Evolutionary conservation across 805 yeast species (phyloP).

Genomic region (Candida quercuum): DNA sequence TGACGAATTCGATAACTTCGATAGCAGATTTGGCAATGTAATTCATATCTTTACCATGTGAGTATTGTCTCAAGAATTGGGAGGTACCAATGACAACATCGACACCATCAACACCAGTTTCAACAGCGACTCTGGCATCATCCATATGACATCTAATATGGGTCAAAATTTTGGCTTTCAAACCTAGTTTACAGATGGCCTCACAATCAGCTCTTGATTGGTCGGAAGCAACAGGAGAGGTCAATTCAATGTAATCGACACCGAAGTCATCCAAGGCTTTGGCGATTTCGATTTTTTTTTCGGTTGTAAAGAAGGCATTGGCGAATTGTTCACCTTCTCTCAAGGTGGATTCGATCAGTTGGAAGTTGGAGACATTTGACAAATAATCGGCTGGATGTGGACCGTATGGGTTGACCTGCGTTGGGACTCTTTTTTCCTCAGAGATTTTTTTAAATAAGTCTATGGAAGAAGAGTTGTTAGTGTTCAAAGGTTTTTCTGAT

Average conservation of each 20-base stretch:
- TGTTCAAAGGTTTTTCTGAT: neutral
- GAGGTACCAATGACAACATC: conserved; percentile 98
- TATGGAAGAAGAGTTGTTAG: conserved; percentile 7
- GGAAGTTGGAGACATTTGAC: conserved; percentile 84
- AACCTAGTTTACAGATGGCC: conserved; percentile 95
- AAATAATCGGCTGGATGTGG: conserved; percentile 91
- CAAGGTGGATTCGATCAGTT: conserved; percentile 89
- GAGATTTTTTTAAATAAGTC: conserved; percentile 37
- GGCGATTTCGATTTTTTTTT: conserved; percentile 94
- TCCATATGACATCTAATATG: conserved; percentile 99
- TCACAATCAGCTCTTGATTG: conserved; percentile 92
- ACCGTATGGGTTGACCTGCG: conserved; percentile 75
- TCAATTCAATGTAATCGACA: conserved; percentile 94
- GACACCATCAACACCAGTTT: conserved; percentile 98
- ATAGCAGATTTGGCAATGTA: conserved; percentile 94
- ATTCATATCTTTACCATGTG: conserved; percentile 98
- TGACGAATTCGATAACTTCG: conserved; percentile 96
- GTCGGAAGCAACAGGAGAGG: conserved; percentile 97
- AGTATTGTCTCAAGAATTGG: conserved; percentile 86
- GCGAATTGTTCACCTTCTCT: conserved; percentile 99
- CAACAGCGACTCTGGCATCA: conserved; percentile 95
- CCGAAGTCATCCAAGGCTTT: conserved; percentile 96
- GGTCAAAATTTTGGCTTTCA: conserved; percentile 91
- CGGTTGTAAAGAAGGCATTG: conserved; percentile 91
- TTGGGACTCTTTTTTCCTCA: conserved; percentile 35